phyloP scores from a whole-genome alignment of 768 basidiomycete species.

The Xerocomellus dryophilus region DNA sequence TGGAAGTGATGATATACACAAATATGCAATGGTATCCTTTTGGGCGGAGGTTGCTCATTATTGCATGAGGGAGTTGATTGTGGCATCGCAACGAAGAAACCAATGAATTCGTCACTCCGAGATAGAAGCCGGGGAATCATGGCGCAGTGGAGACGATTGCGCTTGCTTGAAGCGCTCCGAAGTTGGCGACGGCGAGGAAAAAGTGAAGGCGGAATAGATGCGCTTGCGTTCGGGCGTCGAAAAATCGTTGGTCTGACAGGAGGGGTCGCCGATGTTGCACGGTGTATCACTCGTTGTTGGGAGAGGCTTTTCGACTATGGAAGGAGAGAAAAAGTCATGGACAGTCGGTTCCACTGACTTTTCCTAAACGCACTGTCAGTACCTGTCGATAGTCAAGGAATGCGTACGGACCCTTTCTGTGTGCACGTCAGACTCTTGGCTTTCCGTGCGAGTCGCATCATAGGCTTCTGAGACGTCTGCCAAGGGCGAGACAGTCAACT shows the following conservation, averaged over 20 bases:
- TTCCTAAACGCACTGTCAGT: constrained; percentile 37
- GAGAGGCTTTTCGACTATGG: constrained; percentile 17
- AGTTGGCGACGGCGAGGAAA: constrained; percentile 67
- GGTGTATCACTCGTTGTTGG: constrained; percentile 32
- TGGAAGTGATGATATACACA: constrained; percentile 34
- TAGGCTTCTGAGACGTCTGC: constrained; percentile 76
- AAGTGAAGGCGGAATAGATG: constrained; percentile 75
- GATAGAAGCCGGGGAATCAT: constrained; percentile 18
- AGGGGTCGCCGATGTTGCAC: constrained; percentile 44
- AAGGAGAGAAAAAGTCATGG: constrained; percentile 48
- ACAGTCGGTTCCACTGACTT: constrained; percentile 54
- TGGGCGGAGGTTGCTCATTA: constrained; percentile 7
- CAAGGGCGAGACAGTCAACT: constrained; percentile 72
- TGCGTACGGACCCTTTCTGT: constrained; percentile 46
- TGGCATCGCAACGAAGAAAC: neutral
- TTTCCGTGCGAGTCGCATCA: constrained; percentile 40
- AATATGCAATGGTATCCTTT: constrained; percentile 32
- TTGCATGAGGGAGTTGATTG: constrained; percentile 1
- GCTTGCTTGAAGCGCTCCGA: constrained; percentile 51
- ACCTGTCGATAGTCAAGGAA: neutral
- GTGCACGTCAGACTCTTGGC: constrained; percentile 40
- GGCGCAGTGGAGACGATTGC: constrained; percentile 33
- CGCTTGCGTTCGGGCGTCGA: constrained; percentile 73
- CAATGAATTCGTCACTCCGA: constrained; percentile 17
- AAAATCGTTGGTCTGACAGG: constrained; percentile 64